Percentiles rank a stretch among this genome's conserved stretches.
phyloP scores from a whole-genome alignment of 1,139 yeast species.

The Lodderomyces theae region DNA sequence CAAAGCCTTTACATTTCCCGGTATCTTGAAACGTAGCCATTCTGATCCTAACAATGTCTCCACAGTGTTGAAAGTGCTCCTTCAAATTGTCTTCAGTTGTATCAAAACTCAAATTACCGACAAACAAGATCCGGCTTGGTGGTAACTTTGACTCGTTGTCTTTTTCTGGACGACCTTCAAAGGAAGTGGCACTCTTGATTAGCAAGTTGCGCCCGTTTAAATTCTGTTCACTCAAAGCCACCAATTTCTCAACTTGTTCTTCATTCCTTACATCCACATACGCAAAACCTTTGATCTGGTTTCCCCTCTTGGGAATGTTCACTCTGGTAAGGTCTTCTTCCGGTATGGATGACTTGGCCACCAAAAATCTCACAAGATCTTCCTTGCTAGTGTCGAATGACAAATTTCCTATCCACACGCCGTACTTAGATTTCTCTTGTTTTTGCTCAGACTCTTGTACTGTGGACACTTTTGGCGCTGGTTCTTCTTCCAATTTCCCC shows the following conservation, averaged over 20 bases:
- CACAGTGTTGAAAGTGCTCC: constrained; percentile 77
- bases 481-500: constrained; percentile 48
- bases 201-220: constrained; percentile 83
- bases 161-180: constrained; percentile 78
- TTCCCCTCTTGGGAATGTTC: constrained; percentile 62
- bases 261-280: constrained; percentile 76
- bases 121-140: constrained; percentile 84
- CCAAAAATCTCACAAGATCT: constrained; percentile 64
- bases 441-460: constrained; percentile 40
- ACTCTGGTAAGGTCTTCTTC: constrained; percentile 57
- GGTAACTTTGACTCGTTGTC: constrained; percentile 58
- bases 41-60: constrained; percentile 76
- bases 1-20: constrained; percentile 96
- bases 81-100: constrained; percentile 79
- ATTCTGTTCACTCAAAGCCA: constrained; percentile 65
- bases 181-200: constrained; percentile 77
- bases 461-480: constrained; percentile 45
- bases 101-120: constrained; percentile 90
- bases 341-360: constrained; percentile 52
- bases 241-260: constrained; percentile 61
- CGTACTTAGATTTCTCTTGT: constrained; percentile 54
- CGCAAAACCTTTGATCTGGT: constrained; percentile 80
- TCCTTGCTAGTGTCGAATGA: constrained; percentile 81
- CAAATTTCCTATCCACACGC: constrained; percentile 94
- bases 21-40: constrained; percentile 97